phyloP scores from a whole-genome alignment of 768 basidiomycete genomes.

The Amanita exitialis region DNA sequence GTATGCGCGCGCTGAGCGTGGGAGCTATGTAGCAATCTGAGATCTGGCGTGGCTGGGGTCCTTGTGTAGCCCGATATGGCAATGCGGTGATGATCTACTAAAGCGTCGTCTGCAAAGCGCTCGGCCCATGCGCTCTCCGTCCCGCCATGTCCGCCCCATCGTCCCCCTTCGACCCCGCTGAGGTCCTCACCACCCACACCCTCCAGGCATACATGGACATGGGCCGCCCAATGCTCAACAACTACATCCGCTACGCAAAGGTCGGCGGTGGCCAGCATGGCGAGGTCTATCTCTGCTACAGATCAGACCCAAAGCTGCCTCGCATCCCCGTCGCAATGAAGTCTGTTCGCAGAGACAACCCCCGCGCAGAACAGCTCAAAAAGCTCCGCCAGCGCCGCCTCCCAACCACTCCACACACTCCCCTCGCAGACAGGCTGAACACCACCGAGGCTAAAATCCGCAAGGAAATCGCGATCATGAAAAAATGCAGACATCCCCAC shows the following conservation, averaged over 20 bases:
- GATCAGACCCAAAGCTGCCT: slow-evolving; percentile 32
- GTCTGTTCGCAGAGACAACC: slow-evolving; percentile 61
- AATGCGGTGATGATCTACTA: slow-evolving; percentile 23
- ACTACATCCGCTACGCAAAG: slow-evolving; percentile 67
- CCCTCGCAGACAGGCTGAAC: slow-evolving; percentile 57
- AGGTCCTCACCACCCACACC: slow-evolving; percentile 40
- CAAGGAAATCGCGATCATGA: slow-evolving; percentile 98
- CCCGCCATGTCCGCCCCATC: slow-evolving; percentile 11
- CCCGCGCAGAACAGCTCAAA: slow-evolving; percentile 41
- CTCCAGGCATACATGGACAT: slow-evolving; percentile 30
- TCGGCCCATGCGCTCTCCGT: slow-evolving; percentile 9
- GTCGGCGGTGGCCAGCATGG: slow-evolving; percentile 90
- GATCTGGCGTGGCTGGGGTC: slow-evolving; percentile 6
- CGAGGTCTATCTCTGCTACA: slow-evolving; percentile 66
- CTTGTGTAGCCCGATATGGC: slow-evolving; percentile 14
- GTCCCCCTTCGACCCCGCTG: slow-evolving; percentile 29
- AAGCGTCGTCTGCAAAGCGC: slow-evolving; percentile 8
- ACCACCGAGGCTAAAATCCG: slow-evolving; percentile 78
- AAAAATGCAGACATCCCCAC: slow-evolving; percentile 86
- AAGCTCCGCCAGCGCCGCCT: slow-evolving; percentile 23
- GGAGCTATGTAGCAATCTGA: slow-evolving; percentile 2
- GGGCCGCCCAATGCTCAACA: slow-evolving; percentile 58
- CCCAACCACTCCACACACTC: slow-evolving; percentile 38
- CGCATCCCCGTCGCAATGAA: slow-evolving; percentile 60
- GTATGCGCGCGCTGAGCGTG: slow-evolving; percentile 19